Evolutionary conservation across 768 basidiomycete genomes (phyloP).

Genomic region (Macrolepiota fuliginosa): DNA sequence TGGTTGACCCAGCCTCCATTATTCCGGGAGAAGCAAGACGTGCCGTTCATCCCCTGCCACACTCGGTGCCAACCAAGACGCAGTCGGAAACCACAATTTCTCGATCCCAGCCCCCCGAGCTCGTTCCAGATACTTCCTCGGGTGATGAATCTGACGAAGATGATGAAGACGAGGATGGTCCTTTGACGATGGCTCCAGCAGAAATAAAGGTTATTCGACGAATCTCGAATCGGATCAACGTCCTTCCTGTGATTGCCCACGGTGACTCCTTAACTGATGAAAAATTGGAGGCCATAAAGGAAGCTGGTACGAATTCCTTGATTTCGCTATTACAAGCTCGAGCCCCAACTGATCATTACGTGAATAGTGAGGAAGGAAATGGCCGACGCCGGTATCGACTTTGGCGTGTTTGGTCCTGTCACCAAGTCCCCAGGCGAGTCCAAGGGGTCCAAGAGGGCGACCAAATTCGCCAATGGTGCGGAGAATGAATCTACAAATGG

Average conservation of each 20-base stretch:
- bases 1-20: conserved; percentile 77
- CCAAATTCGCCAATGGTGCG: conserved; percentile 30
- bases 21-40: conserved; percentile 52
- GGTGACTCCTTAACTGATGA: conserved; percentile 85
- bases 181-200: conserved; percentile 68
- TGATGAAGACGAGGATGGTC: conserved; percentile 45
- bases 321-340: background rate
- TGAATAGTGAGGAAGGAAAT: conserved; percentile 60
- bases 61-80: conserved; percentile 48
- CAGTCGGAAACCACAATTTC: conserved; percentile 70
- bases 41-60: conserved; percentile 25
- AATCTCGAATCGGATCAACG: conserved; percentile 70
- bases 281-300: conserved; percentile 66
- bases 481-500: conserved; percentile 21
- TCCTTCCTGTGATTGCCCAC: conserved; percentile 78
- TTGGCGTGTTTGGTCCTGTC: conserved; percentile 68
- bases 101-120: conserved; percentile 48
- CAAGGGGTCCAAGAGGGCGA: conserved; percentile 32
- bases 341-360: conserved; percentile 5
- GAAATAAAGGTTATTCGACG: conserved; percentile 80
- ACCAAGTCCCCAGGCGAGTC: conserved; percentile 19
- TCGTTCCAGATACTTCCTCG: conserved; percentile 52
- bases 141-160: conserved; percentile 42
- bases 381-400: conserved; percentile 62
- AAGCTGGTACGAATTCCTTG: conserved; percentile 39